A percentile compares a stretch with the other conserved stretches of the same genome.
Evolutionary conservation across 352 stramenopile genomes (phyloP).

Genomic region (Phytophthora macrochlamydospora): DNA sequence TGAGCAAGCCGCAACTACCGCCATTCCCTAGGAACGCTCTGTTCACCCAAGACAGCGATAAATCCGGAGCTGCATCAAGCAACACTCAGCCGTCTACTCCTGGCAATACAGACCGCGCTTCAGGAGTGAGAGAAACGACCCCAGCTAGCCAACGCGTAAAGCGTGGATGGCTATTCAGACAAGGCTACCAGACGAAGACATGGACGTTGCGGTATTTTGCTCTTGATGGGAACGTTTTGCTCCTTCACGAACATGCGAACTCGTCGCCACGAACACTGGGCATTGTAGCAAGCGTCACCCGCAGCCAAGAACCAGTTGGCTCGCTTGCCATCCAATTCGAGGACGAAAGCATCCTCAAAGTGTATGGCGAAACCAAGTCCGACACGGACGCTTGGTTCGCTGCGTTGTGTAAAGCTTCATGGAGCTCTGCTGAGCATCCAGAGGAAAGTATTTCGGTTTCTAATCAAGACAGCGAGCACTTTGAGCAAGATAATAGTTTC

Average conservation of each 20-base stretch:
- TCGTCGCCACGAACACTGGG: conserved; percentile 42
- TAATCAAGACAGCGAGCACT: conserved; percentile 25
- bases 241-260: conserved; percentile 60
- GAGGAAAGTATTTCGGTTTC: neutral
- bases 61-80: conserved; percentile 5
- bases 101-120: conserved; percentile 12
- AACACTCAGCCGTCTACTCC: conserved; percentile 9
- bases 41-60: conserved; percentile 11
- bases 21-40: conserved; percentile 30
- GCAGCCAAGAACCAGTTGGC: conserved; percentile 35
- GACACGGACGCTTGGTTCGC: conserved; percentile 65
- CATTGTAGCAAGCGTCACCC: conserved; percentile 53
- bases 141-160: conserved; percentile 27
- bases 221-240: conserved; percentile 50
- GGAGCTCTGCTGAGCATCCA: conserved; percentile 18
- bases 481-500: conserved; percentile 23
- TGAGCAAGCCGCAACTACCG: conserved; percentile 22
- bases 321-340: conserved; percentile 52
- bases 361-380: conserved; percentile 45
- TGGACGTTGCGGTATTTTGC: conserved; percentile 81
- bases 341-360: conserved; percentile 51
- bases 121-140: conserved; percentile 6
- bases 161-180: conserved; percentile 68
- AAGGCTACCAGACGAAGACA: conserved; percentile 45
- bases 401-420: conserved; percentile 35